Base-by-base conservation (phyloP, 2,329 filamentous ascomycete species). In the Penicillium sclerotigenum region DNA sequence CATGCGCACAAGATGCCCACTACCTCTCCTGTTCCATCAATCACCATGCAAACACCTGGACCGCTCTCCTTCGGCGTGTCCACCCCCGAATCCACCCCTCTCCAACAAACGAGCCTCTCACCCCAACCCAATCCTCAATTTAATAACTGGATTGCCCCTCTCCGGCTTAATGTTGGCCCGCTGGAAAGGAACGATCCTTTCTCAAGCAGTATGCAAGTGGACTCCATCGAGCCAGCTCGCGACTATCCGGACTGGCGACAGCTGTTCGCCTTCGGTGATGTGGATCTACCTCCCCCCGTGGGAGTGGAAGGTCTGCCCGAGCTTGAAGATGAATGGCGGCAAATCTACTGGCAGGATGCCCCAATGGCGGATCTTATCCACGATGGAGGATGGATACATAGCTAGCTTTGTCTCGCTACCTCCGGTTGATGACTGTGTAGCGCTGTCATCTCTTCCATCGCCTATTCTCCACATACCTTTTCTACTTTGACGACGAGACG, bases 261-360 rank as follows among this genome's bases (percentile, higher is more conserved):
- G 57, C 62, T 77, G 5, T 76, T 76, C 54, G 71, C 74, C 13
- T 75, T 75, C 43, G 68, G 68, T 4, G 74, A 75, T 54, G 59
- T 70, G 16, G 73, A 75, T 14, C 68, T 73, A 26, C 68, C 72
- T 3, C 66, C 69, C 6, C 71, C 73, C 3, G 70, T 75, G 59
- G 65, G 69, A 6, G 65, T 73, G 43, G 74, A 76, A 47, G 71
- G 72, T 20, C 60, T 76, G 4, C 69, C 71, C 5, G 73, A 76
- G 46, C 65, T 76, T 53, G 74, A 76, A 60, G 72, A 76, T 38
- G 75, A 77, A 61, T 77, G 75, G 75, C 70, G 75, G n/a, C 73
- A 76, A 57, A 71, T 77, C 9, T 77, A 77, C 52, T 73, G 73
- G 68, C 73, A 76, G 57, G 74, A 77, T 52, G 71, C 73, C 1